phyloP scores from a whole-genome alignment of 83 land plant species.

The Thuja plicata region DNA sequence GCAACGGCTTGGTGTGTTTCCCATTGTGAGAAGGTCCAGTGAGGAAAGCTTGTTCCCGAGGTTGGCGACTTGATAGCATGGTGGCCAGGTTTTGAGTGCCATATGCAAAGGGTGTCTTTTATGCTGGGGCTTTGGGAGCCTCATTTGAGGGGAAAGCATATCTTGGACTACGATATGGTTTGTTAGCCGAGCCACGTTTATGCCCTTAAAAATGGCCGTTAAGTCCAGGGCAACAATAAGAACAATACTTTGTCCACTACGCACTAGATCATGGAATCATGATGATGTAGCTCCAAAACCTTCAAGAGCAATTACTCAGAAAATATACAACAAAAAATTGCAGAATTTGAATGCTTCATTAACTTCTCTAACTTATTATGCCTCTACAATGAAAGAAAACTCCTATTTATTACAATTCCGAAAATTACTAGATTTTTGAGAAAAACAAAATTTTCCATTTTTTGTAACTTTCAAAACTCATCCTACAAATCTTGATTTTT shows the following conservation, averaged over 20 bases:
- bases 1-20: constrained; percentile 48
- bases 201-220: constrained; percentile 32
- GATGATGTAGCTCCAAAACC: too few relatives aligned
- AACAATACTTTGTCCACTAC: constrained; percentile 49
- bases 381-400: too few relatives aligned
- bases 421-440: too few relatives aligned
- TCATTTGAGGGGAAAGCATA: constrained; percentile 62
- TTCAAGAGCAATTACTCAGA: too few relatives aligned
- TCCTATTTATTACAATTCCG: too few relatives aligned
- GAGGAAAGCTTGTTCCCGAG: constrained; percentile 68
- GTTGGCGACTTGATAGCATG: constrained; percentile 60
- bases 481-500: too few relatives aligned
- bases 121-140: constrained; percentile 78
- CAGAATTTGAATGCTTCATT: too few relatives aligned
- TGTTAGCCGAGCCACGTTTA: constrained; percentile 60
- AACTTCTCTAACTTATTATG: too few relatives aligned
- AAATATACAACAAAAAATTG: too few relatives aligned
- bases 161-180: constrained; percentile 57
- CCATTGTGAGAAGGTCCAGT: constrained; percentile 56
- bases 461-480: too few relatives aligned
- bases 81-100: constrained; percentile 65
- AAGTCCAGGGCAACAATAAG: constrained; percentile 44
- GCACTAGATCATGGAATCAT: constrained; percentile 71
- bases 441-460: too few relatives aligned
- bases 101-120: constrained; percentile 65